Conservation (phyloP, 2,329 filamentous ascomycete genomes). For the Sclerotinia minor region DNA sequence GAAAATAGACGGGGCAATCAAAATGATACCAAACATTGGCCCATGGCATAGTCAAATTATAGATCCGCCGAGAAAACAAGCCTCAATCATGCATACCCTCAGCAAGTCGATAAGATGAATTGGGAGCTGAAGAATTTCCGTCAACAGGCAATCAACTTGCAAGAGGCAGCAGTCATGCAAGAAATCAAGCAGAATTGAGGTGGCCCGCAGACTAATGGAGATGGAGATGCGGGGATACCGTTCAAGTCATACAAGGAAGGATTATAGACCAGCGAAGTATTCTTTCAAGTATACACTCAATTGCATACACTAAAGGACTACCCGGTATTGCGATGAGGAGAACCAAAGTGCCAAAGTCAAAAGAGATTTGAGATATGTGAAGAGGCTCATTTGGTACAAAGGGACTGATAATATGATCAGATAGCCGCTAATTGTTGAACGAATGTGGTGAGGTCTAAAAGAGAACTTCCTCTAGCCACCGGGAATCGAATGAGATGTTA, state of each 20-base stretch:
- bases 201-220: neutral
- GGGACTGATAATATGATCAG: neutral
- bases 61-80: neutral
- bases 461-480: neutral
- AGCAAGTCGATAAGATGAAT: neutral
- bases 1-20: neutral
- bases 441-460: neutral
- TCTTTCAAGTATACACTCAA: neutral
- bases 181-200: neutral
- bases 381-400: neutral
- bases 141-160: neutral
- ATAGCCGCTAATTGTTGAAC: neutral
- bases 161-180: neutral
- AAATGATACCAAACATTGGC: neutral
- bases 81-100: neutral
- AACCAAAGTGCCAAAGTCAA: neutral
- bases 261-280: neutral
- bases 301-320: neutral
- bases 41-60: neutral
- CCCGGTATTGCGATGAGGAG: neutral
- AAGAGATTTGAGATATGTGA: neutral
- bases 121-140: neutral
- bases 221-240: neutral
- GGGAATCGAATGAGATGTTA: neutral
- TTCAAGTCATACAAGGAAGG: neutral